phyloP scores from a whole-genome alignment of 2,329 filamentous ascomycete species.

The Onygenales sp. region DNA sequence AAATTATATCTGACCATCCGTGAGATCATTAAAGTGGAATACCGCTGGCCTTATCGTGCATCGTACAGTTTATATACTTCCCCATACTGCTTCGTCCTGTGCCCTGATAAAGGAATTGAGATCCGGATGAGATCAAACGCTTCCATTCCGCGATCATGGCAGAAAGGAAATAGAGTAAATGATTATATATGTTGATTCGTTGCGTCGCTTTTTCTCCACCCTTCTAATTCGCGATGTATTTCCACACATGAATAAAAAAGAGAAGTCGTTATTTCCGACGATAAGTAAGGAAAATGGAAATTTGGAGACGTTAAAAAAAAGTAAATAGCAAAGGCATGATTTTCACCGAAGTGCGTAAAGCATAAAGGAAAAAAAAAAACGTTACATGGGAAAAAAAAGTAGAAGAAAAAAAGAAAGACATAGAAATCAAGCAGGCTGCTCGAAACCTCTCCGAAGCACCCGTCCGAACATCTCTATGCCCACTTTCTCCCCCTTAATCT shows the following conservation, averaged over 20 bases:
- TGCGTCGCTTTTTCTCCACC: too few relatives aligned
- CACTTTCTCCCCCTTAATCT: conserved; percentile 93
- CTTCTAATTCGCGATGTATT: too few relatives aligned
- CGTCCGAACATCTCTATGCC: conserved; percentile 43
- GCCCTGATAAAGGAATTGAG: too few relatives aligned
- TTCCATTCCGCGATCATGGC: too few relatives aligned
- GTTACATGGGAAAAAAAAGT: conserved; percentile 6
- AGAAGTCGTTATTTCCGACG: not conserved
- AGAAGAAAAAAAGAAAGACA: conserved; percentile 7
- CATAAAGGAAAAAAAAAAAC: conserved; percentile 1
- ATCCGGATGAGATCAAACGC: too few relatives aligned
- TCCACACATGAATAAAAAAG: not conserved
- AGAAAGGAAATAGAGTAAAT: too few relatives aligned
- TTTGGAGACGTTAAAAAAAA: not conserved
- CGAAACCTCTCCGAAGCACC: conserved; percentile 75
- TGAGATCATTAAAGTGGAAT: too few relatives aligned
- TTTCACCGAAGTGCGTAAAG: conserved; percentile 2
- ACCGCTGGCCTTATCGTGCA: too few relatives aligned
- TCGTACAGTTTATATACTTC: too few relatives aligned
- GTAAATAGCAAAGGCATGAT: not conserved
- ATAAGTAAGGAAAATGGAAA: not conserved
- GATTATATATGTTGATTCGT: too few relatives aligned
- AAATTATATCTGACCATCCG: too few relatives aligned
- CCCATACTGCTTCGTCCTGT: too few relatives aligned
- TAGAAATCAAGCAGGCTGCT: conserved; percentile 56